Evolutionary conservation across 2,329 filamentous ascomycete genomes (phyloP), one percentile per base, ranked within the genome.

Genomic region (Fusarium concolor): DNA sequence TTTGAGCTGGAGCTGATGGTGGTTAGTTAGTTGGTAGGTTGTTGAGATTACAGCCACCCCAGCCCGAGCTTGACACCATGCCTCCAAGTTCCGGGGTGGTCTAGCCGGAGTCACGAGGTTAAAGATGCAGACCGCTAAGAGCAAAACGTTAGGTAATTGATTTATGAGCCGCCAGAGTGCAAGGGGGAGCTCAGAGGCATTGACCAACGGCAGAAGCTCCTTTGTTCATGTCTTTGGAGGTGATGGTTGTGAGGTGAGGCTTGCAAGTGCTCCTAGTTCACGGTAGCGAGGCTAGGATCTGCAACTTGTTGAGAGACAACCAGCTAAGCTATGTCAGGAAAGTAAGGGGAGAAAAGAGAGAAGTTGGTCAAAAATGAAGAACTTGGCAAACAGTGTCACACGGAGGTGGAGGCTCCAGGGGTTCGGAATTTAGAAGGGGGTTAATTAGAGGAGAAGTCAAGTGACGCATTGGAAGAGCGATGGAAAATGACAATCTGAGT

Each of bases 111-210:
- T 69, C 66, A 62, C 57, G 70, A 67, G 66, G 65, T 42, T 38
- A 39, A 50, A 26, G 26, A 62, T 43, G 31, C 44, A 60, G 66
- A 60, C 67, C 70, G 65, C 71, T 72, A 72, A 60, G 51, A 64
- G 66, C 57, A 69, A 74, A 72, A 45, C 18, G 50, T 74, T 72
- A 73, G 61, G 65, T 72, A 72, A 72, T 65, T 65, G 45, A 56
- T 57, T 51, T 56, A 39, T 47, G 54, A 64, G 54, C 61, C 64
- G 35, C 49, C 29, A 20, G 41, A 62, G 33, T 22, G 44, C 63
- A 69, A 68, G 61, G 65, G 65, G 65, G 43, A 62, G 61, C 50
- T 55, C n/a, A 38, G 31, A 55, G 46, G 63, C 52, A 68, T 70
- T 70, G 66, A 50, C 51, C 63, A 70, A 70, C 59, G 49, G 44